Percentiles rank a stretch among this genome's conserved stretches.
Evolutionary conservation across 169 alveolate genomes (phyloP).

Genomic region (Neospora caninum): DNA sequence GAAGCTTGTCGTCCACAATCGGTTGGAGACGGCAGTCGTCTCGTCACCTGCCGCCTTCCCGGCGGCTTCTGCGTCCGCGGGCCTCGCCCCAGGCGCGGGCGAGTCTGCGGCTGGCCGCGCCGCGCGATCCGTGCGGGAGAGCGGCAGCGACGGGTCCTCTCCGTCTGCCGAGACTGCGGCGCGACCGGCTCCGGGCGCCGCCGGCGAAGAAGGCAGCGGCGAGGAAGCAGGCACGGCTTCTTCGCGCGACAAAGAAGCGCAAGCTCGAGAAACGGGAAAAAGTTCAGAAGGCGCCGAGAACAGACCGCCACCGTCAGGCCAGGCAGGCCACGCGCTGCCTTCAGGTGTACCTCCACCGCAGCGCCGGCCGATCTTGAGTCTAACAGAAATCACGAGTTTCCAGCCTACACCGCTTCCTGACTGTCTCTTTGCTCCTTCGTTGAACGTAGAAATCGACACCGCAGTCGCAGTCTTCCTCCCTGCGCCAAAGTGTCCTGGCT

Average conservation of each 20-base stretch:
- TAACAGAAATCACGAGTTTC: background rate
- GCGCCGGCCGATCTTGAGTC: background rate
- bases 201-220: too few relatives aligned
- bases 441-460: constrained; percentile 15
- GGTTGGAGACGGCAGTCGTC: background rate
- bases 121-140: too few relatives aligned
- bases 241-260: background rate
- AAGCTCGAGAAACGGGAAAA: background rate
- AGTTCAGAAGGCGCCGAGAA: background rate
- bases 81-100: background rate
- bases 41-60: background rate
- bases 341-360: background rate
- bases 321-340: background rate
- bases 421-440: background rate
- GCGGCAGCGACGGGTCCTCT: too few relatives aligned
- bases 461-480: background rate
- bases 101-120: background rate
- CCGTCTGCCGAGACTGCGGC: too few relatives aligned
- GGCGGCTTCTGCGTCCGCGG: background rate
- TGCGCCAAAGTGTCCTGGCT: too few relatives aligned
- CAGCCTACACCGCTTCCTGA: background rate
- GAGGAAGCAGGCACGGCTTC: too few relatives aligned
- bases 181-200: too few relatives aligned
- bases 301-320: background rate
- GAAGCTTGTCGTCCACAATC: constrained; percentile 37